phyloP scores from a whole-genome alignment of 2,329 filamentous ascomycete genomes.

The Bimuria novae-zelandiae region DNA sequence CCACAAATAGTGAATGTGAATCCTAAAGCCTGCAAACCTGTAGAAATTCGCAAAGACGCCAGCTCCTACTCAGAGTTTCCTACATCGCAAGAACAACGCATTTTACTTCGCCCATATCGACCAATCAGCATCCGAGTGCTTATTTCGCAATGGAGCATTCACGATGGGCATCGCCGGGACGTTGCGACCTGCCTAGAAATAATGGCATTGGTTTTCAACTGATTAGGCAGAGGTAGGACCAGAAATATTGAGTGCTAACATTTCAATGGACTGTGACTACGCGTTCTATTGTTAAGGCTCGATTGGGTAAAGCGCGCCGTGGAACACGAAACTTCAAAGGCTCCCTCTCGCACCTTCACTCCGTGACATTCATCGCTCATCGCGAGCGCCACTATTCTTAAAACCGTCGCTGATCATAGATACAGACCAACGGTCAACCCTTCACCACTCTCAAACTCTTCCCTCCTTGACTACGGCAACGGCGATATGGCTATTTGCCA shows the following conservation, averaged over 20 bases:
- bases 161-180: conserved; percentile 18
- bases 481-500: conserved; percentile 58
- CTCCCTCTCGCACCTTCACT: background rate
- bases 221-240: conserved; percentile 27
- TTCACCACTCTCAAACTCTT: background rate
- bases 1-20: background rate
- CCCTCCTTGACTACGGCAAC: background rate
- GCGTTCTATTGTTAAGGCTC: background rate
- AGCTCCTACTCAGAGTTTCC: no score
- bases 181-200: background rate
- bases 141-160: conserved; percentile 22
- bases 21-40: background rate
- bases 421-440: conserved; percentile 13
- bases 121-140: conserved; percentile 11
- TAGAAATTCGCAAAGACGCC: no score
- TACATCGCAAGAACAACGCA: background rate
- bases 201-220: conserved; percentile 5
- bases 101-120: conserved; percentile 6
- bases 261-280: background rate
- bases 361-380: background rate
- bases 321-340: background rate
- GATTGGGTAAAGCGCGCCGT: conserved; percentile 8
- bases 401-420: background rate
- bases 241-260: conserved; percentile 8
- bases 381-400: background rate